Base-by-base conservation (phyloP, 2,329 filamentous ascomycete genomes). In the Microsporum ferrugineum region DNA sequence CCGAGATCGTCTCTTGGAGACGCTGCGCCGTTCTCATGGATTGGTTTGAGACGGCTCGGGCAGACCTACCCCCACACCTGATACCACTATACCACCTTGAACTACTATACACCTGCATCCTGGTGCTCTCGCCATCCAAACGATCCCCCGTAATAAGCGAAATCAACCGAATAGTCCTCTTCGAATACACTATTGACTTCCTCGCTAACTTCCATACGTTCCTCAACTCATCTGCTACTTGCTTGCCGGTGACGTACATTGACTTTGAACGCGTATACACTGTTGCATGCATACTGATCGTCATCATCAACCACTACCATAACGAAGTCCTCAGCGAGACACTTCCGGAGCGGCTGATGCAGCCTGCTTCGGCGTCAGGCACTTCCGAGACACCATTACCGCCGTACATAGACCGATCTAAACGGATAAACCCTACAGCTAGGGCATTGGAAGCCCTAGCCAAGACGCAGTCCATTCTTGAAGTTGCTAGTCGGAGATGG, bases 41-140 rank as follows among this genome's bases (percentile, higher is more conserved):
- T 33, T 97, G 92, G 92, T 87, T 86, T 63, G 84, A 90, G 39
- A 82, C 83, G n/a, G 81, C 95, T 10, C 88, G 90, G 0, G 76
- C 79, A 41, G 82, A 80, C 1, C 80, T 88, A 0, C 81, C 87
- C 0, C 76, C 81, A 0, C 81, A 83, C 31, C 86, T 91, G 64
- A 82, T 85, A 43, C 82, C 88, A 56, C 84, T 91, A 65, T 95
- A 96, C 69, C 88, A 94, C 64, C 83, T 96, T 14, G 94, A 99
- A 71, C 76, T 95, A 47, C 82, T 92, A 55, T 97, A 96, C 76
- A 95, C 89, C 69, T 94, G 90, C 67, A 87, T 96, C 29, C 90
- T 96, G 71, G 88, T 92, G 61, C 81, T 96, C 5, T 90, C 90
- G 0, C 89, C 91, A 0, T 91, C 88, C 39, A 84, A 85, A 1